Evolutionary conservation across 805 yeast genomes (phyloP), one percentile per base, ranked within the genome.

Genomic region (Cyberlindnera galapagoensis): DNA sequence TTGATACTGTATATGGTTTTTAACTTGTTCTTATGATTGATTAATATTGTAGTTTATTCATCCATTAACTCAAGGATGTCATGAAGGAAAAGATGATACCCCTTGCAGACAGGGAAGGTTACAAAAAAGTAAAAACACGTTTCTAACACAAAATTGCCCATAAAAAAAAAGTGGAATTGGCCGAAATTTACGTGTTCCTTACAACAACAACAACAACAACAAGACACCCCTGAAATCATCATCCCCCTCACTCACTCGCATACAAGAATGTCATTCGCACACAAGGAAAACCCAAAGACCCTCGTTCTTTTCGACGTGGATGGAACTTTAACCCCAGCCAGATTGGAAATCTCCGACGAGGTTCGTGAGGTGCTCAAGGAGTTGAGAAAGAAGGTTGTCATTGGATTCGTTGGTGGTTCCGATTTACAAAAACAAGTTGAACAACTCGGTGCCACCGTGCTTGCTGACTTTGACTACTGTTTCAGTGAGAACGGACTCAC

Each of bases 371-470:
- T 82, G 26, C 74, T 92, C 52, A 58, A 62, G 40, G 74, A 79
- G 48, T 75, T 92, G 57, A 82, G 96, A 67, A 70, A 86, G 69
- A 88, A 90, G 70, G 90, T 76, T 51, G 96, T 83, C 33, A 76
- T 92, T 66, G 99, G 98, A 36, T 92, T 87, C 54, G 98, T 92
- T 44, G 98, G 98, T 61, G 98, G 98, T 51, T 80, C 94, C 33
- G 97, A 92, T 61, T 76, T 92, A 53, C 67, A 74, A 59, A 92
- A 92, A 68, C 99, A 92, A 71, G 72, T 78, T 52, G 98, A 92
- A 70, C 99, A 92, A 69, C 77, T 92, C 46, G 98, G 98, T 47
- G 63, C 75, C 31, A 71, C 74, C 43, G 76, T 90, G 28, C 63
- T 88, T 53, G 59, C 72, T 34, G 82, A 83, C 51, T 92, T 92